Conservation (phyloP, 345 rosid genomes). For the Nasturtium officinale region DNA sequence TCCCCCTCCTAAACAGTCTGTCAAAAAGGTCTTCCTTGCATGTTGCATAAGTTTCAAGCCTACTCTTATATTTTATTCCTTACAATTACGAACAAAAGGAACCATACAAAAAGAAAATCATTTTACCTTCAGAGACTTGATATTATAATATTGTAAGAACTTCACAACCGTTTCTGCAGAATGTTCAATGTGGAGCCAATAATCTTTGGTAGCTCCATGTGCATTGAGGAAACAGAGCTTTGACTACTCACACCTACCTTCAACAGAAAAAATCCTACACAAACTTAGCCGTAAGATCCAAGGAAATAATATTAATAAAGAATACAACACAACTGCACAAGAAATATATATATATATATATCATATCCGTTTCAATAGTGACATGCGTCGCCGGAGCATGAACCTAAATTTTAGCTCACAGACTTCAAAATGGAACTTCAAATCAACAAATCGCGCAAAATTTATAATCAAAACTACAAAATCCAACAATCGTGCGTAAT, state of each 20-base stretch:
- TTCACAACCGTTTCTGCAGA: conserved; percentile 41
- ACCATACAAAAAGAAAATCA: neutral
- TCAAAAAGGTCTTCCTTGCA: conserved; percentile 44
- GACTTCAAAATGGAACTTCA: conserved; percentile 27
- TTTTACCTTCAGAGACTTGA: conserved; percentile 6
- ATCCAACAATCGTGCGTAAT: neutral
- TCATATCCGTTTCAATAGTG: conserved; percentile 4
- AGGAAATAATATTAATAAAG: neutral
- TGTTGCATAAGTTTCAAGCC: conserved; percentile 23
- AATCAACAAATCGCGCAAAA: conserved; percentile 6
- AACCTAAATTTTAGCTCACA: conserved; percentile 9
- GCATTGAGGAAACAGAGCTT: conserved; percentile 35
- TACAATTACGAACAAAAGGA: conserved; percentile 2
- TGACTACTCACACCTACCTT: conserved; percentile 38
- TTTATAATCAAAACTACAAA: neutral
- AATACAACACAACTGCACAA: neutral
- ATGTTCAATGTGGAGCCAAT: conserved; percentile 48
- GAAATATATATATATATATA: neutral
- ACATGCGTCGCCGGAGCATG: conserved; percentile 18
- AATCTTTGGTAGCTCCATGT: conserved; percentile 46
- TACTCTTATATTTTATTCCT: conserved; percentile 1
- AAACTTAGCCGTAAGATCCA: conserved; percentile 36
- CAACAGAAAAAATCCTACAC: conserved; percentile 21
- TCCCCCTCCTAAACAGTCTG: conserved; percentile 55
- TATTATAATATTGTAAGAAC: conserved; percentile 4